Base-by-base conservation (phyloP, 768 basidiomycete genomes). In the Auricularia sp. region DNA sequence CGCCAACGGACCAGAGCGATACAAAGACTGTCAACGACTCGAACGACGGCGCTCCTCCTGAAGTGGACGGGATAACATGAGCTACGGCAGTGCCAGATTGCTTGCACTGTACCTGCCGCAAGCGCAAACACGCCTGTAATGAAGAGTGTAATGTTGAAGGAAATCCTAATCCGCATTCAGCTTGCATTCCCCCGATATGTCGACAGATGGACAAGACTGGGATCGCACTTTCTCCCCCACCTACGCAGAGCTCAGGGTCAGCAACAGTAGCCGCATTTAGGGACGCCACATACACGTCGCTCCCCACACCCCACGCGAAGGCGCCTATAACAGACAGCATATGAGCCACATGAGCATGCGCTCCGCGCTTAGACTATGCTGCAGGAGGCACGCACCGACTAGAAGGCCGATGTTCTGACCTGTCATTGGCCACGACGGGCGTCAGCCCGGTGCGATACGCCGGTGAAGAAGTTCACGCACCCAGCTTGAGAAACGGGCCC, bases 361-460 rank as follows among this genome's bases (percentile, higher is more conserved):
- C 7, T 42, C 39, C 8, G 39, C 39, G 39, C 39, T 29, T 29
- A 29, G 29, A 42, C 39, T 42, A 42, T 7, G 29, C 8, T 42
- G 39, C 39, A 42, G 39, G 8, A 14, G 39, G 0, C 23, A 61
- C 23, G 66, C 70, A 33, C 88, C 88, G 0, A 87, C 80, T 0
- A 91, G 78, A 1, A 91, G 73, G 1, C 90, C 90, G 14, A 89
- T 76, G 66, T 88, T 88, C 71, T 87, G 87, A 1, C 84, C 56
- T 59, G 47, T 29, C 29, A 29, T 29, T 29, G 29, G 29, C 29
- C 29, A 29, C 29, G 29, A 29, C 0, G 29, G 29, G 29, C 29
- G 29, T 29, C 29, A 29, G 29, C 29, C 29, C 29, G 29, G 29
- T 3, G 29, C 29, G 29, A 29, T 29, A 2, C 29, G 29, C 29